Base-by-base conservation (phyloP, 2,329 filamentous ascomycete genomes). In the Huntiella moniliformis region DNA sequence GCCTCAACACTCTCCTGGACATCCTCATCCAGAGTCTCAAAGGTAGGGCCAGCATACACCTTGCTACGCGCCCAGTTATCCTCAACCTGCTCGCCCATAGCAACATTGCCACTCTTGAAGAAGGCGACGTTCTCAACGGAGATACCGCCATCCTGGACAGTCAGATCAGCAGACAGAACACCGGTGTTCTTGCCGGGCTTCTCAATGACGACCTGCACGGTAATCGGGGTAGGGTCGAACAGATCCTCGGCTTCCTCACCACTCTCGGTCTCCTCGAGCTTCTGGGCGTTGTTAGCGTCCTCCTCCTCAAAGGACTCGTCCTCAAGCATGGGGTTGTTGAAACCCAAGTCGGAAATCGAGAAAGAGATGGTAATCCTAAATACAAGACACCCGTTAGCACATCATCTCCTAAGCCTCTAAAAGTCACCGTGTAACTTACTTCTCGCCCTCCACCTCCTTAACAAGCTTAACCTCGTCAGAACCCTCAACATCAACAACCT, bases 1-100 rank as follows among this genome's bases (percentile, higher is more conserved):
- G 81, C 77, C 72, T 96, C 88, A 60, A 96, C 71, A 55, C 94
- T 72, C 45, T 85, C 72, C 70, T 96, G 88, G 38, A 98, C 74
- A 60, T 96, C 88, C 67, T 95, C 86, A 60, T 98, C 91, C 49
- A 98, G 77, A 68, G 84, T 93, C 64, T 77, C 79, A 62, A 95
- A 96, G 46, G 85, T 82, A 51, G 91, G 91, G 47, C 91, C 91
- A 37, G 83, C 79, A 67, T 96, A 98, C 54, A 86, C 64, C 52
- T 77, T 77, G 61, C 81, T 74, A 57, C 84, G 73, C 55, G 74
- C 67, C 71, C 85, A 86, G 54, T 82, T 75, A 59, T 76, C 72
- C 57, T 93, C 85, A 52, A 84, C 77, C 43, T 71, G 77, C 56
- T 79, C 68, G 52, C 81, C 76, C 59, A 84, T 77, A 37, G 88